Evolutionary conservation across 331 rosid species (phyloP).

Genomic region (Acacia pycnantha): DNA sequence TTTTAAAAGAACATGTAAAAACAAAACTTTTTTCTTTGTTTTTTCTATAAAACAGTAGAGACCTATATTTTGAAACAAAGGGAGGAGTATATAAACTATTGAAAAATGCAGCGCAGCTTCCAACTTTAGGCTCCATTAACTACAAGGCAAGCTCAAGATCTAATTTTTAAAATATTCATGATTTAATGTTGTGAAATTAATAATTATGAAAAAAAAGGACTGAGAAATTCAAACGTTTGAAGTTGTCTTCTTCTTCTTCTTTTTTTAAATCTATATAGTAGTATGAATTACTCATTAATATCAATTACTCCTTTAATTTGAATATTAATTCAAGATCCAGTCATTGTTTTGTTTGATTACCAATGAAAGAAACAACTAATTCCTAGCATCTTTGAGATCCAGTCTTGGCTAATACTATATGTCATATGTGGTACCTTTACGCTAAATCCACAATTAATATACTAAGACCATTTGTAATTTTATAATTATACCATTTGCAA

Average conservation of each 20-base stretch:
- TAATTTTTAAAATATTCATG: neutral
- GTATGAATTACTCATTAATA: neutral
- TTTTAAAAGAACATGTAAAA: no score
- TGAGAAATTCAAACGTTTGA: neutral
- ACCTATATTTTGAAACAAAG: no score
- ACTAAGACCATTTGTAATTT: neutral
- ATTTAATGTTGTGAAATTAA: neutral
- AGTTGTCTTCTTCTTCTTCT: neutral
- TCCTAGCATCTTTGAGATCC: neutral
- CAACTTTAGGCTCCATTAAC: neutral
- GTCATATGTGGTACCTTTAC: neutral
- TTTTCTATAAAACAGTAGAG: no score
- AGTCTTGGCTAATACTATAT: neutral
- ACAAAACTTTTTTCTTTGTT: no score
- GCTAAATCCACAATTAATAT: conserved; percentile 1
- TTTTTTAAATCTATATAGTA: neutral
- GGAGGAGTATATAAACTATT: neutral
- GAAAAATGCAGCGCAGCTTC: neutral
- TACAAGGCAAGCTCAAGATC: neutral
- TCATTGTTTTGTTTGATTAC: neutral
- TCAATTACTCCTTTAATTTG: neutral
- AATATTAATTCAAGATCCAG: neutral
- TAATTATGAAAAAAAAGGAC: neutral
- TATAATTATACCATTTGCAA: neutral
- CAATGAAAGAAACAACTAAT: neutral